These are phyloP conservation scores for Pterulicium gracile DNA, from an alignment of 1,284 basidiomycete species.

Conservation along the genomic window DNA sequence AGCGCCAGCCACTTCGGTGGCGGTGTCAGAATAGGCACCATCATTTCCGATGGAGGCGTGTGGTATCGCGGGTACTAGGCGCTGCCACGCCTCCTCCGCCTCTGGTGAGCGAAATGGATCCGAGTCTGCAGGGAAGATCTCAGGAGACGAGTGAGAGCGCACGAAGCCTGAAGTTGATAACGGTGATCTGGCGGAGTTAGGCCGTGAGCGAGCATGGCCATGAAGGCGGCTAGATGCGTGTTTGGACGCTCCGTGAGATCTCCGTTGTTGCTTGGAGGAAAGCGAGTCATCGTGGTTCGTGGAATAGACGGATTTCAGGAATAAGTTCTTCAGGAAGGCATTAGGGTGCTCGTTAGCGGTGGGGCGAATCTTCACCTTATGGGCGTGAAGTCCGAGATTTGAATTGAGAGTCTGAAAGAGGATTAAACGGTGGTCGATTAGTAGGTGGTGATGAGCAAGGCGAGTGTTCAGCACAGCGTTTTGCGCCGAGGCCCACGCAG, in stretches of 20 bases:
- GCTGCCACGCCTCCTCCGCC: background rate
- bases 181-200: conserved; percentile 9
- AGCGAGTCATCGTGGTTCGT: background rate
- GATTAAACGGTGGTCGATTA: too few species aligned
- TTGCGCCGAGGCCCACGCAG: too few species aligned
- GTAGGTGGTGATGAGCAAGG: too few species aligned
- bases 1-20: background rate
- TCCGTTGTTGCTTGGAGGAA: background rate
- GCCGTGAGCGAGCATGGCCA: conserved; percentile 11
- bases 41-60: background rate
- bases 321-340: background rate
- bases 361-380: conserved; percentile 41
- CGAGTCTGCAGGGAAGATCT: conserved; percentile 6
- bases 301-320: background rate
- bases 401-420: conserved; percentile 39
- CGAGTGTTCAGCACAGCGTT: too few species aligned
- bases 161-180: conserved; percentile 11
- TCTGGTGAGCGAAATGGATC: background rate
- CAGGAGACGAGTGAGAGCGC: conserved; percentile 10
- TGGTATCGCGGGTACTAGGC: background rate
- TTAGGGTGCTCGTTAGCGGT: conserved; percentile 3
- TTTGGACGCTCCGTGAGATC: background rate
- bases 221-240: conserved; percentile 4
- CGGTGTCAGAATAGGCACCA: background rate
- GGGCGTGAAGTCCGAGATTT: conserved; percentile 46